Conservation (phyloP, 805 yeast genomes). For the Pichia nanzhaoensis region DNA sequence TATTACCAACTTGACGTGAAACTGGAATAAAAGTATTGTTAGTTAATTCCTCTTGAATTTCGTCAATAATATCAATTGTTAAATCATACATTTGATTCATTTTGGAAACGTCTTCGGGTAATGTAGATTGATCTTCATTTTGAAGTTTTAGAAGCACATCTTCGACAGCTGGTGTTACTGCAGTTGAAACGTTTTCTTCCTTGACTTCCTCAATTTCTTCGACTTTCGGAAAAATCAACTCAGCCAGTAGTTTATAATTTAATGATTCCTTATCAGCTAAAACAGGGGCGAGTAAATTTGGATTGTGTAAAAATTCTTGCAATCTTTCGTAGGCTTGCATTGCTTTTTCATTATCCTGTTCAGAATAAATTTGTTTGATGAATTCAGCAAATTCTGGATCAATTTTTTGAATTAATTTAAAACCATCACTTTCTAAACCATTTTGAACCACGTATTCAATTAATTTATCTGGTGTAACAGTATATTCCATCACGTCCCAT, state of each 20-base stretch:
- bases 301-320: conserved; percentile 17
- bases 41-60: conserved; percentile 25
- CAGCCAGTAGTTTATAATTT: conserved; percentile 17
- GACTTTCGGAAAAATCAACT: conserved; percentile 8
- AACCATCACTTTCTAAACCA: conserved; percentile 24
- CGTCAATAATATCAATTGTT: conserved; percentile 24
- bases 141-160: conserved; percentile 12
- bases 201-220: background rate
- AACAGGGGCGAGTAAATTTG: conserved; percentile 19
- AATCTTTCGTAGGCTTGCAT: conserved; percentile 16
- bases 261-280: conserved; percentile 21
- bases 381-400: conserved; percentile 20
- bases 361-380: conserved; percentile 9
- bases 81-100: conserved; percentile 27
- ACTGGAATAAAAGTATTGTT: conserved; percentile 20
- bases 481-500: conserved; percentile 16
- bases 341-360: conserved; percentile 15
- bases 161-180: background rate
- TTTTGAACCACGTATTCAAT: conserved; percentile 18
- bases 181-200: background rate
- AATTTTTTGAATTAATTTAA: conserved; percentile 17
- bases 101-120: conserved; percentile 18
- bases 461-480: conserved; percentile 20
- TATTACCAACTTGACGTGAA: conserved; percentile 13
- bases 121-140: conserved; percentile 21